Evolutionary conservation across 2,329 filamentous ascomycete species (phyloP), one percentile per base, ranked within the genome.

Genomic region (Xylariaceae sp.): DNA sequence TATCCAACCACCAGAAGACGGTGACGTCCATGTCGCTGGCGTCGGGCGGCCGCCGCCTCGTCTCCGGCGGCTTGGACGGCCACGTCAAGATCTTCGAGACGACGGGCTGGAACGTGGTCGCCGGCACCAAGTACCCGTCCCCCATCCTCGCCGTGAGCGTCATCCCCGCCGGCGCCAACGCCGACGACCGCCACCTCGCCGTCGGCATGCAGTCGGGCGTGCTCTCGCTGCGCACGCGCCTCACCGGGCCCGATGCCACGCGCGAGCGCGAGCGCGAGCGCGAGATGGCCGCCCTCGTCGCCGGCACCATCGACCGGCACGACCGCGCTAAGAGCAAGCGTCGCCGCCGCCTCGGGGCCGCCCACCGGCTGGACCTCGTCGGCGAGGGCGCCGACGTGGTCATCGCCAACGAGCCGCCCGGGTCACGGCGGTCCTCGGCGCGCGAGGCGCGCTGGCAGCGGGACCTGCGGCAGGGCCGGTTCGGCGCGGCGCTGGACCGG

Each of bases 1-100:
- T 98, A 43, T 81, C 80, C 48, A 96, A 93, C 57, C 92, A 98
- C 61, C 92, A 98, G 56, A 98, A 96, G 75, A 94, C 92, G 1
- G 89, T 98, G 39, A 96, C 92, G 0, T 80, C 83, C 6, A 71
- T 98, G 35, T 80, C 82, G 32, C 67, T 93, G 21, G 89, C 88
- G 6, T 89, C 86, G 28, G 77, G 83, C 46, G 85, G 84, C 29
- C 77, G 77, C 32, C 77, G 92, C 32, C 71, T 98, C 36, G 75
- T 98, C 34, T 89, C 82, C 44, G 92, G 88, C 59, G 88, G 82
- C 14, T 70, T 98, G 29, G 92, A 98, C 58, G 93, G 92, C 8
- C 92, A 96, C 60, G 80, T 96, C 64, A 98, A 98, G 64, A 78
- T 98, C 24, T 96, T 94, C 51, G 90, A 96, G 62, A 95, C 89